Percentiles rank a stretch among this genome's conserved stretches.
Evolutionary conservation across 2,329 filamentous ascomycete genomes (phyloP).

Genomic region (Aciculosporium take): DNA sequence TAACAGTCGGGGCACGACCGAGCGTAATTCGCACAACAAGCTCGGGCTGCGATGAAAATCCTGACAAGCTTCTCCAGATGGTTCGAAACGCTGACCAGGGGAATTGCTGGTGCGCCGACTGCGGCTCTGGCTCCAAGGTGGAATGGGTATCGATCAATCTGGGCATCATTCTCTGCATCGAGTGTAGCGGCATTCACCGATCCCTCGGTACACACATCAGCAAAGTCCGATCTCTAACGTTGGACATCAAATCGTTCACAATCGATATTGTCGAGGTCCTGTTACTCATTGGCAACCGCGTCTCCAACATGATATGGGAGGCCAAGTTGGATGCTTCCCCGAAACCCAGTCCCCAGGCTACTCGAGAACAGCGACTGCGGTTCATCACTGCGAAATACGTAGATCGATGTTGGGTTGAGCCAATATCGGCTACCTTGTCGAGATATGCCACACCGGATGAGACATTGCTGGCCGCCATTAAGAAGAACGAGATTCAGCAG

Average conservation of each 20-base stretch:
- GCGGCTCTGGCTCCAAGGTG: conserved; percentile 78
- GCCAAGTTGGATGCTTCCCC: conserved; percentile 57
- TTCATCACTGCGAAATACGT: conserved; percentile 96
- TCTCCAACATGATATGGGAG: conserved; percentile 97
- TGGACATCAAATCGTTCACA: conserved; percentile 93
- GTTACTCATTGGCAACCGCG: conserved; percentile 78
- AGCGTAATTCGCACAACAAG: conserved; percentile 53
- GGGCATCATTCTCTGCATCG: conserved; percentile 90
- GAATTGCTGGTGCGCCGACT: conserved; percentile 90
- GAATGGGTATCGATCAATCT: conserved; percentile 99
- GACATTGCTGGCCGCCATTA: conserved; percentile 79
- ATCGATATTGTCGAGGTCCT: conserved; percentile 92
- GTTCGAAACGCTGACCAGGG: conserved; percentile 83
- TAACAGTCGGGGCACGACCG: conserved; percentile 81
- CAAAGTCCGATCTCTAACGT: conserved; percentile 85
- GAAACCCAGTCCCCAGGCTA: conserved; percentile 66
- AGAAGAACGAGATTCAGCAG: conserved; percentile 88
- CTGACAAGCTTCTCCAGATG: conserved; percentile 72
- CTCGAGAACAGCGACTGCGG: conserved; percentile 75
- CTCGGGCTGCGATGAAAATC: conserved; percentile 64
- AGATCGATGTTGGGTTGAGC: conserved; percentile 67
- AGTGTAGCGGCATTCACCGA: conserved; percentile 93
- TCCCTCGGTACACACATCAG: conserved; percentile 95
- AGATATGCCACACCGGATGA: conserved; percentile 72
- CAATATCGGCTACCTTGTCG: conserved; percentile 60